phyloP scores from a whole-genome alignment of 2,329 filamentous ascomycete species.

The Metarhizium sp. region DNA sequence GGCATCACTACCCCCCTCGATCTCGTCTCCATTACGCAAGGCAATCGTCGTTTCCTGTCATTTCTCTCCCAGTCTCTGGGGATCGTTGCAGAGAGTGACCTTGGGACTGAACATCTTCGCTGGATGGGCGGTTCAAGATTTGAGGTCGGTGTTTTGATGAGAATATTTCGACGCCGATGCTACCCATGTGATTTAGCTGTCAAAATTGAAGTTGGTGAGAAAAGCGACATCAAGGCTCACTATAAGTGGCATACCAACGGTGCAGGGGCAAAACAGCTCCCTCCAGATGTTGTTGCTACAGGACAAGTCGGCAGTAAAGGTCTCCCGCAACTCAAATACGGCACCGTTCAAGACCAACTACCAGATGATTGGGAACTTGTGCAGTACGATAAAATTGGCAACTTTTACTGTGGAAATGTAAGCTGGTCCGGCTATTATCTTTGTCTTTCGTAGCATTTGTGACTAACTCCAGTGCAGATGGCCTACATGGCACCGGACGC shows the following conservation, averaged over 20 bases:
- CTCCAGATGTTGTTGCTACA: not conserved
- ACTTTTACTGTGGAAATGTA: slow-evolving; percentile 87
- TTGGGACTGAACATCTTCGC: slow-evolving; percentile 81
- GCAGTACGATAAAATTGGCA: slow-evolving; percentile 70
- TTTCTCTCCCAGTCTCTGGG: slow-evolving; percentile 88
- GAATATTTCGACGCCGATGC: slow-evolving; percentile 63
- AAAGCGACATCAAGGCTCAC: slow-evolving; percentile 62
- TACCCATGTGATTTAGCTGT: slow-evolving; percentile 88
- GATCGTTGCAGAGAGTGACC: slow-evolving; percentile 80
- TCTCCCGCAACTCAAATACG: slow-evolving; percentile 67
- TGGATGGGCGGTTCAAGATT: slow-evolving; percentile 91
- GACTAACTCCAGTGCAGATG: slow-evolving; percentile 45
- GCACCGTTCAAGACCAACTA: slow-evolving; percentile 67
- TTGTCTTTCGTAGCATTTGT: not conserved
- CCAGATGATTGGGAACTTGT: slow-evolving; percentile 69
- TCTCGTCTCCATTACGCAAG: slow-evolving; percentile 80
- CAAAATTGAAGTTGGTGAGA: slow-evolving; percentile 72
- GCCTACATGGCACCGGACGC: slow-evolving; percentile 79
- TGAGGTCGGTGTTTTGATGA: slow-evolving; percentile 71
- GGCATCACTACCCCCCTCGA: slow-evolving; percentile 78
- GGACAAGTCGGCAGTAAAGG: slow-evolving; percentile 30
- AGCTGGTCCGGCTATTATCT: slow-evolving; percentile 20
- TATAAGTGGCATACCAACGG: slow-evolving; percentile 47
- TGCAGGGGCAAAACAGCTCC: slow-evolving; percentile 6
- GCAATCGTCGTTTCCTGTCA: slow-evolving; percentile 62